Percentiles rank a stretch among this genome's conserved stretches.
Evolutionary conservation across 257 asterid genomes (phyloP).

Genomic region (Nicotiana undulata): DNA sequence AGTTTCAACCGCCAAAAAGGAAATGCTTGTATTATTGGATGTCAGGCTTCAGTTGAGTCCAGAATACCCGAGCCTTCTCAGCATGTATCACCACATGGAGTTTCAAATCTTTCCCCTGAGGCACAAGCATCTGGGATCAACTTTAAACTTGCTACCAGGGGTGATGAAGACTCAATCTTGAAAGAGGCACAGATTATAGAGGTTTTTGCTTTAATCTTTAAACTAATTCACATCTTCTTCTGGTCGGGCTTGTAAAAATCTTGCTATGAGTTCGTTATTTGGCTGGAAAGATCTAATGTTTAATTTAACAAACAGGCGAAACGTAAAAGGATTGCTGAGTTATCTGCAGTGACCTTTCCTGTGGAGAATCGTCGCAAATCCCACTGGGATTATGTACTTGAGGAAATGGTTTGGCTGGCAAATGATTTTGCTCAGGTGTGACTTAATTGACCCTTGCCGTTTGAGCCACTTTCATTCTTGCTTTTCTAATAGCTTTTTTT

Average conservation of each 20-base stretch:
- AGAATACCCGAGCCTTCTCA: slow-evolving; percentile 25
- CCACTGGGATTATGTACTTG: slow-evolving; percentile 92
- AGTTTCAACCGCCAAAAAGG: slow-evolving; percentile 21
- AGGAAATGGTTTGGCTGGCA: slow-evolving; percentile 98
- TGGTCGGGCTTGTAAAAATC: neutral
- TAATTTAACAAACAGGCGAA: slow-evolving; percentile 61
- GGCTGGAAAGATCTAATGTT: slow-evolving; percentile 31
- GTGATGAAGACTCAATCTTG: slow-evolving; percentile 76
- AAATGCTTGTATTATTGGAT: slow-evolving; percentile 20
- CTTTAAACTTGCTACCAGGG: slow-evolving; percentile 25
- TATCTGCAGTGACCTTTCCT: slow-evolving; percentile 43
- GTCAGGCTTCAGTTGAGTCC: slow-evolving; percentile 26
- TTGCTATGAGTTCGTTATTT: slow-evolving; percentile 13
- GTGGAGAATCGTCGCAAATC: slow-evolving; percentile 36
- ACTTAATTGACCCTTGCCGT: slow-evolving; percentile 4
- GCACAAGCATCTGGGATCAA: slow-evolving; percentile 31
- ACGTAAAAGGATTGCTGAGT: slow-evolving; percentile 59
- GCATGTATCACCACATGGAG: slow-evolving; percentile 28
- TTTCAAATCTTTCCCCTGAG: slow-evolving; percentile 29
- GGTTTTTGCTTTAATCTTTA: slow-evolving; percentile 36
- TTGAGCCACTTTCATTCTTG: neutral
- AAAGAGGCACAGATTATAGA: slow-evolving; percentile 80
- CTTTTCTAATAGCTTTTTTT: slow-evolving; percentile 3
- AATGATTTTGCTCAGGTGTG: slow-evolving; percentile 97
- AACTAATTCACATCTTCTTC: neutral